phyloP scores from a whole-genome alignment of 2,329 filamentous ascomycete genomes.

The Paramyrothecium roridum region DNA sequence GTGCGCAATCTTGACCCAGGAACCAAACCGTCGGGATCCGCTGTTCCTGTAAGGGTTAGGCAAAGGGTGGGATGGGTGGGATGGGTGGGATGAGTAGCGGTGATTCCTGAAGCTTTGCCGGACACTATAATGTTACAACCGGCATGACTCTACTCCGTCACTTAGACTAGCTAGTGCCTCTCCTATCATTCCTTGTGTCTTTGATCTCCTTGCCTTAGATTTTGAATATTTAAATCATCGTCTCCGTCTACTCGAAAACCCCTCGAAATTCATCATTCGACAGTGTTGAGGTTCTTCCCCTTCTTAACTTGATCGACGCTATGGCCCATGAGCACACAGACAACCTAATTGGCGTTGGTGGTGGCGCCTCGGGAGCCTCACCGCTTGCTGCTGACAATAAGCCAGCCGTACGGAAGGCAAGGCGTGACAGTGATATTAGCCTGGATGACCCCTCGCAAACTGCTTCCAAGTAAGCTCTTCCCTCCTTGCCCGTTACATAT shows the following conservation, averaged over 20 bases:
- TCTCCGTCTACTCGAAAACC: too few relatives aligned
- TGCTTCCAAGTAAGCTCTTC: background rate
- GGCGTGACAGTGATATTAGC: background rate
- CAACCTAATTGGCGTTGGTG: background rate
- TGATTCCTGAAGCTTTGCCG: background rate
- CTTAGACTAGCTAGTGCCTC: too few relatives aligned
- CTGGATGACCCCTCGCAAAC: background rate
- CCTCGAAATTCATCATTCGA: background rate
- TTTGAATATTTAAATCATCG: too few relatives aligned
- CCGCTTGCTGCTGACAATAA: background rate
- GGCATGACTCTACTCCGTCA: background rate
- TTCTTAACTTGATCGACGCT: background rate
- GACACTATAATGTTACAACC: background rate
- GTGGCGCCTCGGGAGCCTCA: background rate
- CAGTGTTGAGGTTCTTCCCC: background rate
- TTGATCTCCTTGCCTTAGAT: too few relatives aligned
- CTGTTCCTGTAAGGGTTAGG: background rate
- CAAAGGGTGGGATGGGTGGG: background rate
- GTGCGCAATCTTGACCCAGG: background rate
- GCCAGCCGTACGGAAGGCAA: background rate
- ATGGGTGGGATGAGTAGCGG: too few relatives aligned
- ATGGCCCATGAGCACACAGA: background rate
- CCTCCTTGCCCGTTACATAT: background rate
- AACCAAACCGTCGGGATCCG: background rate
- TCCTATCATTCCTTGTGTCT: too few relatives aligned